Evolutionary conservation across 108 stramenopile species (phyloP), one percentile per base, ranked within the genome.

Genomic region (Skeletonema menzelii): DNA sequence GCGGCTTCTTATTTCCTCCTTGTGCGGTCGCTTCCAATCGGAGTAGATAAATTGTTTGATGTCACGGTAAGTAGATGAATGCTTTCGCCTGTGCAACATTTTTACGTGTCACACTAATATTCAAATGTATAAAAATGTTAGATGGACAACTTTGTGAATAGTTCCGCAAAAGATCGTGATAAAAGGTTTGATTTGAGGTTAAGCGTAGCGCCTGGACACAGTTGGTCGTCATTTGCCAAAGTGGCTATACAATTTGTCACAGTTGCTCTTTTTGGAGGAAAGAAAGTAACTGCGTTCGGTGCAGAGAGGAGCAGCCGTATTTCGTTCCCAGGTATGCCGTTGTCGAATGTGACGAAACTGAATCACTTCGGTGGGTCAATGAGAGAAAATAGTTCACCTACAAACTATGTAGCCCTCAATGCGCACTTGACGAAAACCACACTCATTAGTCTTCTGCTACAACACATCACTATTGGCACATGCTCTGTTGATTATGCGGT

Each of bases 21-120:
- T 80, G 91, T 85, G 22, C 66, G 91, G 14, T 84, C 87, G n/a
- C 60, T 88, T 22, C 83, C 91, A 20, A 64, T 75, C 44, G 87
- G 86, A 10, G 76, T 88, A 17, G 91, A 92, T 67, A 47, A 70
- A 22, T 62, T 63, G 19, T 92, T 90, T 62, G 88, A 90, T 69
- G 69, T 64, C 15, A 55, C 77, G 13, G 77, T 88, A 59, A 56
- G 87, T 74, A 34, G 12, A 19, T 12, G 10, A 3, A 19, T 27
- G n/a, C 17, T 5, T n/a, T 42, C 47, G 26, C 67, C 8, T 31
- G 59, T 53, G 8, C 6, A 12, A 2, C 11, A 12, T 61, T 34
- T 53, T 34, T 20, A 27, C 27, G 7, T 62, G 7, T 2, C 68
- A 20, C 69, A 65, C 53, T 19, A 40, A 46, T 8, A 20, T 1